Evolutionary conservation across 2,329 filamentous ascomycete genomes (phyloP), one percentile per base, ranked within the genome.

Genomic region (Acephala macrosclerotiorum): DNA sequence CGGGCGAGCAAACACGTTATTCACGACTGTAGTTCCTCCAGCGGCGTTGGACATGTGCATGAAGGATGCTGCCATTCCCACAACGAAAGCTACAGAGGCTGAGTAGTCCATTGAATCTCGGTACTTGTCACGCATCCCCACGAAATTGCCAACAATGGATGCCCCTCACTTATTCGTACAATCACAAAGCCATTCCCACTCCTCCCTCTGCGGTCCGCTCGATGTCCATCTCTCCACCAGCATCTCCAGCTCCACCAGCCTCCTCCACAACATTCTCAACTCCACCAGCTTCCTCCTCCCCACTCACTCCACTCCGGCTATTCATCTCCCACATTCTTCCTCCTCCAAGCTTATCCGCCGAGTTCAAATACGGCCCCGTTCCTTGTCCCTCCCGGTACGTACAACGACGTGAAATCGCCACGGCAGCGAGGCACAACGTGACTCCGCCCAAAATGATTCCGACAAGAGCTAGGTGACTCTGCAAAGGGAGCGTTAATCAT

Each of bases 11-110:
- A 16, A 16, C 5, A 38, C 40, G 25, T 47, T 6, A 55, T 51
- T 60, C 60, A 70, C 68, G 22, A 68, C 56, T 49, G 68, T 66
- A 57, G 66, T 60, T 53, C 64, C 67, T 56, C 66, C 65, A 45
- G 63, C 38, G 59, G 65, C 63, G 33, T 6, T 65, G 18, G 26
- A 40, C 20, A 8, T 29, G 7, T 51, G 45, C 35, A 14, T 22
- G 42, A 20, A 47, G n/a, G 20, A 47, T 47, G 42, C 42, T 47
- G n/a, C 20, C 42, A 8, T 47, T 42, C 14, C 12, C 12, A n/a
- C 38, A 16, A 12, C 38, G 38, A 3, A 33, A 9, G 29, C 9
- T 9, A 12, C 38, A 12, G 3, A 33, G 29, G 29, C 9, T 9
- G 29, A 33, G 29, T 33, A 33, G 29, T 33, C 29, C 29, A 33